A percentile compares a stretch with the other conserved stretches of the same genome.
Evolutionary conservation across 768 basidiomycete genomes (phyloP).

Genomic region (Hortiboletus campestris): DNA sequence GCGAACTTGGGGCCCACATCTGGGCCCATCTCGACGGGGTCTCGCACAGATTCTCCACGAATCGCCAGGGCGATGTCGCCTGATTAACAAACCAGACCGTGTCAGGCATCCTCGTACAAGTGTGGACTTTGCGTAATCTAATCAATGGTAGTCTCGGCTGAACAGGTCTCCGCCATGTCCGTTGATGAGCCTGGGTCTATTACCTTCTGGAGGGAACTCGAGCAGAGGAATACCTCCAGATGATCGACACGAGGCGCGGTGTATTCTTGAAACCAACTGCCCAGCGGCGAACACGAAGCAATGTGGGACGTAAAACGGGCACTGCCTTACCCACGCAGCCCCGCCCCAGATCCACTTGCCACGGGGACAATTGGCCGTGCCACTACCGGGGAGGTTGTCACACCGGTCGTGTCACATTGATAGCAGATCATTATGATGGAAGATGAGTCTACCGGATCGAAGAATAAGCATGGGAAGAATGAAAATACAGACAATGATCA

Average conservation of each 20-base stretch:
- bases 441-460: background rate
- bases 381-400: background rate
- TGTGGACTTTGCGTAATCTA: background rate
- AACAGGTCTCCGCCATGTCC: background rate
- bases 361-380: background rate
- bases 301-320: conserved; percentile 3
- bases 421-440: background rate
- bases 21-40: background rate
- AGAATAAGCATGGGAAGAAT: background rate
- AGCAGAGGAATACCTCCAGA: background rate
- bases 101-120: background rate
- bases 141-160: background rate
- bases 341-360: background rate
- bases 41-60: background rate
- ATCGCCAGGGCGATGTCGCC: background rate
- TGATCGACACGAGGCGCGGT: conserved; percentile 1
- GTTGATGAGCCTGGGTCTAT: background rate
- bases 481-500: background rate
- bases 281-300: background rate
- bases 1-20: background rate
- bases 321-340: background rate
- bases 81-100: background rate
- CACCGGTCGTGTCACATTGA: background rate
- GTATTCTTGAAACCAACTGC: background rate
- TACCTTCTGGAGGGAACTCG: background rate